Evolutionary conservation across 140 eudicot genomes (phyloP).

Genomic region (Ambrosia hybrid): DNA sequence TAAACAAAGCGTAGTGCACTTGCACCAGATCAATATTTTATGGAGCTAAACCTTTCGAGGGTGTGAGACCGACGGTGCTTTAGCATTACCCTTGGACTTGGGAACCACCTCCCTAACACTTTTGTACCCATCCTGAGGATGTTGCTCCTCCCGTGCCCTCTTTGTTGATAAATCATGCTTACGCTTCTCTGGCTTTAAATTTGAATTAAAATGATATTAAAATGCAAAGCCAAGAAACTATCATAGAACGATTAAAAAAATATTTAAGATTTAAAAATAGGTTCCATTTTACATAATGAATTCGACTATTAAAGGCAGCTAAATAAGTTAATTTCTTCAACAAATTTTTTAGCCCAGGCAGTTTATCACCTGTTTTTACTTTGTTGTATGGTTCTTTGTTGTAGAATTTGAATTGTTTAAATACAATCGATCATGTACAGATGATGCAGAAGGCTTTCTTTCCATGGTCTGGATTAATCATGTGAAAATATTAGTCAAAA

Average conservation of each 20-base stretch:
- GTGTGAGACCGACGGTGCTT: constrained; percentile 39
- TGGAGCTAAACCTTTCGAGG: constrained; percentile 59
- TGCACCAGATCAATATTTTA: neutral
- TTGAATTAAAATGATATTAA: too few species aligned
- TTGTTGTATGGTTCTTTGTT: too few species aligned
- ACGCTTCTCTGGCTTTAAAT: constrained; percentile 52
- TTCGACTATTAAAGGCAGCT: too few species aligned
- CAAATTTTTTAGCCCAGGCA: neutral
- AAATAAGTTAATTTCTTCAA: too few species aligned
- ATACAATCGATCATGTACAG: constrained; percentile 36
- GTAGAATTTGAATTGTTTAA: constrained; percentile 41
- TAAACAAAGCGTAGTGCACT: neutral
- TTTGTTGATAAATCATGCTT: constrained; percentile 55
- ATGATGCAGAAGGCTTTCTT: constrained; percentile 41
- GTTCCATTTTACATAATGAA: too few species aligned
- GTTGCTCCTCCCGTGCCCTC: constrained; percentile 54
- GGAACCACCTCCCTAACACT: constrained; percentile 57
- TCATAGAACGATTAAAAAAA: too few species aligned
- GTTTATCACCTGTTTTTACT: constrained; percentile 51
- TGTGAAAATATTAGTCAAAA: constrained; percentile 17
- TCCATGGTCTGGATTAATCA: constrained; percentile 49
- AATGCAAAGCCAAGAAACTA: too few species aligned
- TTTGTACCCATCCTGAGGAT: constrained; percentile 50
- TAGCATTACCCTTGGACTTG: constrained; percentile 38
- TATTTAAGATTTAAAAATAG: too few species aligned